phyloP scores from a whole-genome alignment of 2,329 filamentous ascomycete species.

The Chaetomium olivaceum region DNA sequence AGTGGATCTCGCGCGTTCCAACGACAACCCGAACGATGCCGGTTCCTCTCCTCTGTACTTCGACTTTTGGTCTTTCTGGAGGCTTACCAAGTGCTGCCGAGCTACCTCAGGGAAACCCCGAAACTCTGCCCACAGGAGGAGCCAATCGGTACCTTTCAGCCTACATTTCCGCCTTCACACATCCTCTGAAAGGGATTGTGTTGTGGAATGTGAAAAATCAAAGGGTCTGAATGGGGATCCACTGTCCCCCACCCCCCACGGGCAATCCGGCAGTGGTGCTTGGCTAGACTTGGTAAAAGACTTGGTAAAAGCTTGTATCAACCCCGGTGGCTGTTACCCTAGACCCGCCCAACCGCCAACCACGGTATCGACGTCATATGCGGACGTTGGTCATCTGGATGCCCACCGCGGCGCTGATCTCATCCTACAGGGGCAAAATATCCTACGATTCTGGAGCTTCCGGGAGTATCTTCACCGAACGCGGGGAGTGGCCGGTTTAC shows the following conservation, averaged over 20 bases:
- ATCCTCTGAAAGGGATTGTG: neutral
- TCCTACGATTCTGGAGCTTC: neutral
- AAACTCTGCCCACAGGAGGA: neutral
- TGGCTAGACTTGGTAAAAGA: neutral
- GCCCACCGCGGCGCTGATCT: constrained; percentile 3
- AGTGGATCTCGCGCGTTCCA: neutral
- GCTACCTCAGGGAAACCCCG: neutral
- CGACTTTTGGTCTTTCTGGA: too few relatives aligned
- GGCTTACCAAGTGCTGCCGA: neutral
- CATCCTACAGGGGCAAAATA: constrained; percentile 6
- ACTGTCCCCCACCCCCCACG: neutral
- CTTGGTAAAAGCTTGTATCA: constrained; percentile 7
- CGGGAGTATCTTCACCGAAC: neutral
- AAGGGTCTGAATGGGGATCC: neutral
- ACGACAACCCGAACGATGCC: neutral
- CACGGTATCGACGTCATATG: constrained; percentile 6
- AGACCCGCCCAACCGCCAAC: neutral
- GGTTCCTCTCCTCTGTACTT: neutral
- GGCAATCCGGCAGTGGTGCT: constrained; percentile 1
- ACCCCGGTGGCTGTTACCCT: neutral
- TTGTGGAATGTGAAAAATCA: neutral
- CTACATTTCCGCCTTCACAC: neutral
- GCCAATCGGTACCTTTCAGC: too few relatives aligned
- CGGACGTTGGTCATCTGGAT: constrained; percentile 4
- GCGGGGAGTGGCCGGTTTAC: neutral